Percentiles rank a stretch among this genome's conserved stretches.
Evolutionary conservation across 1,284 basidiomycete species (phyloP).

Genomic region (Neolentinus lepideus): DNA sequence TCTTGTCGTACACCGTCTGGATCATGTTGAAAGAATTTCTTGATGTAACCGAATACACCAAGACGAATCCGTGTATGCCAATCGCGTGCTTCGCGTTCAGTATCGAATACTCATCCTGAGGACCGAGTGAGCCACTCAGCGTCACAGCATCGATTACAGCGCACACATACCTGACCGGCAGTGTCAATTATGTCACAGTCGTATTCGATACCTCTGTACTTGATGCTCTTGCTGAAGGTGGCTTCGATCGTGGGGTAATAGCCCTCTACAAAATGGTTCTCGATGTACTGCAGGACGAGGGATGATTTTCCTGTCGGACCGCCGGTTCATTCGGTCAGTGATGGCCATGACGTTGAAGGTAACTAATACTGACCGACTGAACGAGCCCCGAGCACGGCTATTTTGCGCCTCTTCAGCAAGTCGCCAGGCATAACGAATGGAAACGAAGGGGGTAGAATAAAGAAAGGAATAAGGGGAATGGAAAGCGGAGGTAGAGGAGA

Average conservation of each 20-base stretch:
- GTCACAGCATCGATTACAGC: neutral
- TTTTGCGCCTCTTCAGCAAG: slow-evolving; percentile 78
- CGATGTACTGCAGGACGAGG: slow-evolving; percentile 68
- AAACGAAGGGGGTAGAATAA: slow-evolving; percentile 5
- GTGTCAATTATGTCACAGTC: slow-evolving; percentile 99
- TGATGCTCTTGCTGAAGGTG: slow-evolving; percentile 81
- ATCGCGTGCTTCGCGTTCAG: slow-evolving; percentile 79
- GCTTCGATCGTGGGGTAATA: slow-evolving; percentile 96
- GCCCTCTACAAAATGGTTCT: slow-evolving; percentile 65
- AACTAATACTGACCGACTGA: slow-evolving; percentile 60
- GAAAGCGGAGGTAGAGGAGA: slow-evolving; percentile 3
- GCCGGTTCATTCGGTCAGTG: slow-evolving; percentile 6
- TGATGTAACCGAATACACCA: slow-evolving; percentile 94
- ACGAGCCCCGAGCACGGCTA: slow-evolving; percentile 75
- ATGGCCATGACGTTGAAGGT: slow-evolving; percentile 12
- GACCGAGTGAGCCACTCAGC: neutral
- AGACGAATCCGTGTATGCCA: slow-evolving; percentile 80
- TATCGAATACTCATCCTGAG: slow-evolving; percentile 81
- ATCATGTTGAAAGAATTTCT: slow-evolving; percentile 95
- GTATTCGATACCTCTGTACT: slow-evolving; percentile 81
- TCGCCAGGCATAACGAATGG: slow-evolving; percentile 36
- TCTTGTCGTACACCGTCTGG: slow-evolving; percentile 95
- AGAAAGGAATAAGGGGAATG: slow-evolving; percentile 11
- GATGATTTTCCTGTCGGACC: slow-evolving; percentile 67
- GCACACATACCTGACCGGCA: slow-evolving; percentile 72